phyloP scores from a whole-genome alignment of 345 rosid genomes.

The Salix koriyanagi region DNA sequence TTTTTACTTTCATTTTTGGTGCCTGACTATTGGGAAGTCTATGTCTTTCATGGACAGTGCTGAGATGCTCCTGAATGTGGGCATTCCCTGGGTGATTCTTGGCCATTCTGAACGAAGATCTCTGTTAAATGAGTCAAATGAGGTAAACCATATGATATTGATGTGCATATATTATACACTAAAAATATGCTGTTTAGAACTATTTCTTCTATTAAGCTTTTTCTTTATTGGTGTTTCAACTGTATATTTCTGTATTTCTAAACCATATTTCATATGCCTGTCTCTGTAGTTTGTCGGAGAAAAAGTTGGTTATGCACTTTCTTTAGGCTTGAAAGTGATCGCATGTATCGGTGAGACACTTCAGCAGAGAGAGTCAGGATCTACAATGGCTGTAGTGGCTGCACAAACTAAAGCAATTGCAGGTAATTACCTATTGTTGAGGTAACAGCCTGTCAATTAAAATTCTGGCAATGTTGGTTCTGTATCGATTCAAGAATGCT shows the following conservation, averaged over 20 bases:
- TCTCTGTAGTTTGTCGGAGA: constrained; percentile 60
- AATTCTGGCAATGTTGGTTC: neutral
- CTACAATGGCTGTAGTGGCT: constrained; percentile 62
- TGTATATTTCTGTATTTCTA: neutral
- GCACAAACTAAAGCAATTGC: constrained; percentile 69
- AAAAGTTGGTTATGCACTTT: constrained; percentile 58
- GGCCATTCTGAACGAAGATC: constrained; percentile 71
- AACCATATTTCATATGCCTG: neutral
- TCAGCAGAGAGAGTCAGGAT: constrained; percentile 71
- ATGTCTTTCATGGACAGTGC: constrained; percentile 32
- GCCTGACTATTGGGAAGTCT: neutral
- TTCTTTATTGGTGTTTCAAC: neutral
- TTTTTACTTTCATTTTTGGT: neutral
- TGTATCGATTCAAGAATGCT: neutral
- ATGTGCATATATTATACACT: neutral
- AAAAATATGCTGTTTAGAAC: neutral
- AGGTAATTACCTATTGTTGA: constrained; percentile 31
- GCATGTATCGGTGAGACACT: constrained; percentile 76
- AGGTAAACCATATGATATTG: constrained; percentile 24
- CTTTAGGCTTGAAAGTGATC: constrained; percentile 64
- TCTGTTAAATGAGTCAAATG: constrained; percentile 49
- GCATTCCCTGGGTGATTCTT: constrained; percentile 62
- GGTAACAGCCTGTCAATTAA: neutral
- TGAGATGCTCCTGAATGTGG: constrained; percentile 62
- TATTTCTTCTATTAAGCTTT: neutral